Base-by-base conservation (phyloP, 2,329 filamentous ascomycete genomes). In the Aspergillus amoenus region DNA sequence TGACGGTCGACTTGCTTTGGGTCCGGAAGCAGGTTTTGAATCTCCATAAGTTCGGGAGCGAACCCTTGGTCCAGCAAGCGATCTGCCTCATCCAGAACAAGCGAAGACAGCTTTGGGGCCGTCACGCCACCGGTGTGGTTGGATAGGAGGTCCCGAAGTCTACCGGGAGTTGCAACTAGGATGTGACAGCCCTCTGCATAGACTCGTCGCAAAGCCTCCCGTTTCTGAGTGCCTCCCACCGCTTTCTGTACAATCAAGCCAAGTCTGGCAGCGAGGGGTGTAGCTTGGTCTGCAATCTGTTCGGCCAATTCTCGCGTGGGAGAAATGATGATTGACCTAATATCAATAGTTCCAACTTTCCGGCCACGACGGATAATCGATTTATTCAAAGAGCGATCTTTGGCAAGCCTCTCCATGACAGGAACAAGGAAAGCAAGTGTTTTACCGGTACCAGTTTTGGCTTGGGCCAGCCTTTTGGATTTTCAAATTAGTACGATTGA, bases 371-470 rank as follows among this genome's bases (percentile, higher is more conserved):
- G 32, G 17, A 37, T 22, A 17, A 21, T n/a, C 32, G 17, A 21
- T 21, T 34, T 57, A 34, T 67, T 85, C 34, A 95, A 81, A 0
- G 78, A 74, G 1, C 86, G 84, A 62, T 91, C 84, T 58, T 76
- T 73, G 59, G 96, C 79, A 69, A 96, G 89, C 58, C 87, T 87
- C 72, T 97, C 91, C 52, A 97, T 78, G 7, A 92, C 80, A 50
- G 94, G 94, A 6, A 97, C 77, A 22, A 99, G 82, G 80, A 97
- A 99, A 37, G 91, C 94, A 56, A 97, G 79, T 0, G 94, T 99
- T 79, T 99, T 99, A 71, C 94, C 94, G 4, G 94, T 97, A 71
- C 94, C 94, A 8, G 94, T 99, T 78, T 91, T 96, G 58, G 94
- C 94, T 79, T 97, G 94, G 46, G 93, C 94, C 64, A 97, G 82